Evolutionary conservation across 345 rosid species (phyloP).

Genomic region (Citropsis articulata): DNA sequence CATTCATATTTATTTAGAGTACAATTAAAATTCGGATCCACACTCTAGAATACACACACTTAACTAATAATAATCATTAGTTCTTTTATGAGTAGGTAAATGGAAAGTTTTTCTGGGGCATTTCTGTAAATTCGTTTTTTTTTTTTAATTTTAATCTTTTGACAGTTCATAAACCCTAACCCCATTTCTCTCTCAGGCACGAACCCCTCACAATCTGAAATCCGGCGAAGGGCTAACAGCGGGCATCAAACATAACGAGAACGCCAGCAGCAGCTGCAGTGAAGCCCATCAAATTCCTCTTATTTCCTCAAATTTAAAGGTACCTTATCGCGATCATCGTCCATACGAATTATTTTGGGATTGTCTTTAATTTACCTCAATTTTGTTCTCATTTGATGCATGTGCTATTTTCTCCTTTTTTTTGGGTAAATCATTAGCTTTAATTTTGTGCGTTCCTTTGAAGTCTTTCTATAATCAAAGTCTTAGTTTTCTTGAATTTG

Average conservation of each 20-base stretch:
- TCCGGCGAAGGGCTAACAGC: no score
- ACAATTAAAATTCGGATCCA: no score
- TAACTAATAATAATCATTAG: no score
- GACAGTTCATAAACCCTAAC: no score
- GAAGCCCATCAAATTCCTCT: slow-evolving; percentile 5
- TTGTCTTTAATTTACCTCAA: slow-evolving; percentile 1
- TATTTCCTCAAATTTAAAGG: slow-evolving; percentile 27
- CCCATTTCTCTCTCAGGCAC: no score
- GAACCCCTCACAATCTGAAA: no score
- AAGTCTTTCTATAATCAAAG: not conserved
- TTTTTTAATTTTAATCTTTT: no score
- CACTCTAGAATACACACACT: no score
- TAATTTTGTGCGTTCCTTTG: not conserved
- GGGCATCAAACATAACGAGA: not conserved
- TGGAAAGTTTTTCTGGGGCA: no score
- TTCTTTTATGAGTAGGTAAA: no score
- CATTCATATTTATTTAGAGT: no score
- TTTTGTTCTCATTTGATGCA: slow-evolving; percentile 2
- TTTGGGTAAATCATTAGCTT: not conserved
- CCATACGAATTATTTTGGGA: not conserved
- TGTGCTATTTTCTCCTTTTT: not conserved
- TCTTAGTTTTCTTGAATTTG: not conserved
- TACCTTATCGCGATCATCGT: slow-evolving; percentile 5
- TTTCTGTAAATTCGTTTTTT: no score
- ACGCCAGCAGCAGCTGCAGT: not conserved